Conservation (phyloP, 768 basidiomycete genomes). For the Tylopilus felleus region DNA sequence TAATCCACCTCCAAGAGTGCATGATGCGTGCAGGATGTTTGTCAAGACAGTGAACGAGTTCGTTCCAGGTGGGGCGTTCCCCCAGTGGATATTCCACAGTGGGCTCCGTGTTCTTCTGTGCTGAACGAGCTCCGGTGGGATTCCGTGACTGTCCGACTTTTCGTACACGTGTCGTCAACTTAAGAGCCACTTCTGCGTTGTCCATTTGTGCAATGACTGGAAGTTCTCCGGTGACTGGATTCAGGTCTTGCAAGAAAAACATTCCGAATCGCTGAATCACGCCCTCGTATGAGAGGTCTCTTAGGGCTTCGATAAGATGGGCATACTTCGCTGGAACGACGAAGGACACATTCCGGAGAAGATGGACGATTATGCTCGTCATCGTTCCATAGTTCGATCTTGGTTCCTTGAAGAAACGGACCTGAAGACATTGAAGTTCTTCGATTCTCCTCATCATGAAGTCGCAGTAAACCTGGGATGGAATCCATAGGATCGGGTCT, state of each 20-base stretch:
- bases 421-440: slow-evolving; percentile 1
- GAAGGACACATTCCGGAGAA: slow-evolving; percentile 4
- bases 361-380: slow-evolving; percentile 7
- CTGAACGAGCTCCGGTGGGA: background rate
- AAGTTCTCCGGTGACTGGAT: slow-evolving; percentile 4
- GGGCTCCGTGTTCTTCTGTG: background rate
- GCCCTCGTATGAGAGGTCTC: slow-evolving; percentile 1
- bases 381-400: background rate
- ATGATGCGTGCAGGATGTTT: background rate
- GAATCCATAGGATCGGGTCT: slow-evolving; percentile 5
- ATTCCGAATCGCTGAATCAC: slow-evolving; percentile 3
- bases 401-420: slow-evolving; percentile 5
- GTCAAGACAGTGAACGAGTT: background rate
- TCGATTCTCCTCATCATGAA: slow-evolving; percentile 1
- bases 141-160: background rate
- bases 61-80: slow-evolving; percentile 7
- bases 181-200: background rate
- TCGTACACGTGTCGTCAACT: background rate
- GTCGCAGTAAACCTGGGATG: background rate
- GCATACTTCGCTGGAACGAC: background rate
- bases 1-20: background rate
- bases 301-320: background rate
- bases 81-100: slow-evolving; percentile 1
- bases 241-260: slow-evolving; percentile 9
- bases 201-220: background rate